Percentiles rank a stretch among this genome's conserved stretches.
Conservation (phyloP, 495 filamentous ascomycete species). For the Aspergillus sparsus region DNA sequence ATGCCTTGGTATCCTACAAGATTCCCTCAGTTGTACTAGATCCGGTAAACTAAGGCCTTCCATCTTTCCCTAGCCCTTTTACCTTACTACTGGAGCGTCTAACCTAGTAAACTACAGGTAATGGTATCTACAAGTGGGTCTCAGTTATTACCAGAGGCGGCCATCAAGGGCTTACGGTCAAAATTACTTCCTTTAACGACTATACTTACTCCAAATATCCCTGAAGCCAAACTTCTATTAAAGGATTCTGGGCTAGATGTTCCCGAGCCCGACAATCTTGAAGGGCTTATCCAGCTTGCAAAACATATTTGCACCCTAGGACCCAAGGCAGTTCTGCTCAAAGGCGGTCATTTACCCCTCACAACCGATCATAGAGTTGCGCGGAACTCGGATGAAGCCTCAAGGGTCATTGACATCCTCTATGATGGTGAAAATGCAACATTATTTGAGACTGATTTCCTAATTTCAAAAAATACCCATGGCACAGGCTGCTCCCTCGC, state of each 20-base stretch:
- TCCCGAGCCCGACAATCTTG: constrained; percentile 52
- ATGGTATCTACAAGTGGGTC: constrained; percentile 91
- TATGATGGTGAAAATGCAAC: constrained; percentile 57
- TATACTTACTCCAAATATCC: constrained; percentile 87
- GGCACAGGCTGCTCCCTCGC: constrained; percentile 95
- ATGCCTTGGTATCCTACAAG: constrained; percentile 60
- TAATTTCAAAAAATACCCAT: constrained; percentile 79
- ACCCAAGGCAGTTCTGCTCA: constrained; percentile 78
- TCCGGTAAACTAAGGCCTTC: constrained; percentile 57
- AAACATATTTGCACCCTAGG: constrained; percentile 65
- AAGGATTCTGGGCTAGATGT: constrained; percentile 54
- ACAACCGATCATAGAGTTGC: constrained; percentile 58
- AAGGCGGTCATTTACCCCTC: constrained; percentile 89
- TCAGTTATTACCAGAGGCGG: constrained; percentile 67
- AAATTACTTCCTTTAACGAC: constrained; percentile 74
- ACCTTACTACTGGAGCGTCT: background rate
- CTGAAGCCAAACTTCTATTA: constrained; percentile 78
- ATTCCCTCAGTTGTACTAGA: constrained; percentile 74
- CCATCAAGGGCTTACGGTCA: constrained; percentile 63
- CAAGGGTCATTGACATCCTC: constrained; percentile 73
- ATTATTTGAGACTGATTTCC: constrained; percentile 67
- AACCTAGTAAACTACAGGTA: constrained; percentile 55
- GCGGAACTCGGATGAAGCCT: constrained; percentile 54
- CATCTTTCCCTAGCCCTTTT: constrained; percentile 1
- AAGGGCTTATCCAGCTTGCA: constrained; percentile 68